Conservation (phyloP, 768 basidiomycete species). For the Astraeus odoratus region DNA sequence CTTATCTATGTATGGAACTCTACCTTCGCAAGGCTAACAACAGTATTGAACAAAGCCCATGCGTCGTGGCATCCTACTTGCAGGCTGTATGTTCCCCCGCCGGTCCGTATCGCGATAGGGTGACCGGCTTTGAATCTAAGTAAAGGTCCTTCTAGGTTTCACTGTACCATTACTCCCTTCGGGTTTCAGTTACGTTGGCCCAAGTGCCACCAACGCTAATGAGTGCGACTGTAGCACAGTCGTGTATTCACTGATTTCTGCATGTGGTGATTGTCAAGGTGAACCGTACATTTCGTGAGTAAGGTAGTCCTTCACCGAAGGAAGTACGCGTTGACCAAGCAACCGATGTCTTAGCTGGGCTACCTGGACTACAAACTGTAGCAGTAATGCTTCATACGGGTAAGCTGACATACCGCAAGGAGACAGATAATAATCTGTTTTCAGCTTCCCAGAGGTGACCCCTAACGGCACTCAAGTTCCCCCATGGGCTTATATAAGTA, state of each 20-base stretch:
- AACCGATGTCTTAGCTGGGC: constrained; percentile 3
- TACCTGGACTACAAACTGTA: constrained; percentile 4
- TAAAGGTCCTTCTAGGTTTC: background rate
- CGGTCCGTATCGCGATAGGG: background rate
- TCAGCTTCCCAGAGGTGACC: constrained; percentile 16
- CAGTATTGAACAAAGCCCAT: constrained; percentile 29
- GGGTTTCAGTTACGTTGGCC: constrained; percentile 36
- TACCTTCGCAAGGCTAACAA: constrained; percentile 8
- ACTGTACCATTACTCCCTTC: constrained; percentile 4
- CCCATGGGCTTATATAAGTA: constrained; percentile 22
- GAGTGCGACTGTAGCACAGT: constrained; percentile 26
- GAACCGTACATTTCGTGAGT: constrained; percentile 11
- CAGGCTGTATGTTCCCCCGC: constrained; percentile 10
- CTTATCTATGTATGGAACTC: too few relatives aligned
- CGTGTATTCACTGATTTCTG: constrained; percentile 29
- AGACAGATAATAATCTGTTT: background rate
- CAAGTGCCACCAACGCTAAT: constrained; percentile 26
- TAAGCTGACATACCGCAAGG: background rate
- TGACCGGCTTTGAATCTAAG: background rate
- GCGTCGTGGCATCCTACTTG: constrained; percentile 35
- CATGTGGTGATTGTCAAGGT: constrained; percentile 28
- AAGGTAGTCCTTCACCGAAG: background rate
- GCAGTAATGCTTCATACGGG: background rate
- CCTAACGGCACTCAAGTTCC: constrained; percentile 19
- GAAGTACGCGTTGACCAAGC: background rate